Evolutionary conservation across 2,329 filamentous ascomycete genomes (phyloP), one percentile per base, ranked within the genome.

Genomic region (Nemania sp.): DNA sequence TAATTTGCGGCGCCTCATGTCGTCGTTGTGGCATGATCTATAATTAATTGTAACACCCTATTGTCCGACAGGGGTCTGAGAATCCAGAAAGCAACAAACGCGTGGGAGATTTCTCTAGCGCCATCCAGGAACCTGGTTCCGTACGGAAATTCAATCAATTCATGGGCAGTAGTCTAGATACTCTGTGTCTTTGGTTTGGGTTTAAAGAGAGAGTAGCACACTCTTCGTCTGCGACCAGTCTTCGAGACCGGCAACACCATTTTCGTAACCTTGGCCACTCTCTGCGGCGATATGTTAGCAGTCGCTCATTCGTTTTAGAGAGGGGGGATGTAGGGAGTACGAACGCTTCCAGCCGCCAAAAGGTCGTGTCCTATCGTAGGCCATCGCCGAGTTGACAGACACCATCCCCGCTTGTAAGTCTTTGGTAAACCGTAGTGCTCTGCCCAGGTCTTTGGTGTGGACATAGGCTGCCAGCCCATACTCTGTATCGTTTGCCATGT

Each of bases 401-500:
- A 90, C 87, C 77, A 87, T 88, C 0, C 88, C 89, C 1, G 86
- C 84, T 75, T 89, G 86, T 27, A 90, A 81, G 3, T 82, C 83
- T 66, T 85, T 85, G 10, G 84, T 80, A 1, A 85, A 77, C 7
- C 81, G 76, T 74, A 84, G 75, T 3, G 82, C 82, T 1, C 82
- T 74, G 65, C 78, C 79, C 68, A 88, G 81, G 70, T 88, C 82
- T 71, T 82, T 78, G 0, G 86, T 88, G 71, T 86, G 88, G 2
- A 89, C 80, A 0, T 85, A 84, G 78, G 84, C 83, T 45, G 85
- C 86, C 1, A 89, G 79, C 2, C 87, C 88, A 71, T 86, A 88
- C 38, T 84, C 84, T 5, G 84, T 85, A 73, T 88, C 82, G 73
- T 90, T 90, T 1, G 87, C 87, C 32, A 82, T 78, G 47, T 79